Percentiles rank a stretch among this genome's conserved stretches.
These are phyloP conservation scores for Protomyces arabidopsidicola DNA, from an alignment of 1,139 yeast species.

Conservation along the genomic window DNA sequence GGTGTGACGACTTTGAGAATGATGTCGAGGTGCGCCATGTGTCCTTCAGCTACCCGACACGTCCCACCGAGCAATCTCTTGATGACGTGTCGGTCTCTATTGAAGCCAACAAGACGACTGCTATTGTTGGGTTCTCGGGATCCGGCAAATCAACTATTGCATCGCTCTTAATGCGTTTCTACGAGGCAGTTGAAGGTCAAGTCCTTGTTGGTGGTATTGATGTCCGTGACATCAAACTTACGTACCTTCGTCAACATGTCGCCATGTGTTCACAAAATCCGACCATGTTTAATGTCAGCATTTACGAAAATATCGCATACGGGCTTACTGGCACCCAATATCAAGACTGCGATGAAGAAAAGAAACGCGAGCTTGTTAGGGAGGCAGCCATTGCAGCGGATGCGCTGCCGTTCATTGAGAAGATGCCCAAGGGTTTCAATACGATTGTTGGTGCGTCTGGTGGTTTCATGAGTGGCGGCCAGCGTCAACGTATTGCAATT, in stretches of 20 bases:
- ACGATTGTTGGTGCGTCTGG: slow-evolving; percentile 53
- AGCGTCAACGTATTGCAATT: slow-evolving; percentile 67
- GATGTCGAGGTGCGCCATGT: slow-evolving; percentile 29
- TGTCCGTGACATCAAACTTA: slow-evolving; percentile 46
- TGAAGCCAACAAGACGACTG: slow-evolving; percentile 49
- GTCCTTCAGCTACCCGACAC: slow-evolving; percentile 31
- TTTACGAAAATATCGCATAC: slow-evolving; percentile 61
- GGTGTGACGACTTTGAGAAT: slow-evolving; percentile 26
- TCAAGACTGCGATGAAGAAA: slow-evolving; percentile 41
- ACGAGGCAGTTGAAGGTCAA: slow-evolving; percentile 41
- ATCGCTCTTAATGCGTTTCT: slow-evolving; percentile 52
- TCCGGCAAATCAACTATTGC: slow-evolving; percentile 72
- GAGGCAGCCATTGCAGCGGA: slow-evolving; percentile 42
- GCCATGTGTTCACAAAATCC: slow-evolving; percentile 71
- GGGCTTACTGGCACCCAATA: slow-evolving; percentile 51
- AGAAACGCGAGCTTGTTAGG: slow-evolving; percentile 45
- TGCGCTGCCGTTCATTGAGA: slow-evolving; percentile 49
- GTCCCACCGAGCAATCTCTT: slow-evolving; percentile 45
- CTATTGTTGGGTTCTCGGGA: slow-evolving; percentile 72
- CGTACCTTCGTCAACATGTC: slow-evolving; percentile 50
- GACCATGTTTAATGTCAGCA: slow-evolving; percentile 59
- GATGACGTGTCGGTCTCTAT: slow-evolving; percentile 53
- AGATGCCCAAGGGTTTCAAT: slow-evolving; percentile 55
- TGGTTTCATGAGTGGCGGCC: slow-evolving; percentile 68
- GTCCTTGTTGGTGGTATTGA: slow-evolving; percentile 46